Evolutionary conservation across 805 yeast species (phyloP), one percentile per base, ranked within the genome.

Genomic region (Teunomyces panamensis): DNA sequence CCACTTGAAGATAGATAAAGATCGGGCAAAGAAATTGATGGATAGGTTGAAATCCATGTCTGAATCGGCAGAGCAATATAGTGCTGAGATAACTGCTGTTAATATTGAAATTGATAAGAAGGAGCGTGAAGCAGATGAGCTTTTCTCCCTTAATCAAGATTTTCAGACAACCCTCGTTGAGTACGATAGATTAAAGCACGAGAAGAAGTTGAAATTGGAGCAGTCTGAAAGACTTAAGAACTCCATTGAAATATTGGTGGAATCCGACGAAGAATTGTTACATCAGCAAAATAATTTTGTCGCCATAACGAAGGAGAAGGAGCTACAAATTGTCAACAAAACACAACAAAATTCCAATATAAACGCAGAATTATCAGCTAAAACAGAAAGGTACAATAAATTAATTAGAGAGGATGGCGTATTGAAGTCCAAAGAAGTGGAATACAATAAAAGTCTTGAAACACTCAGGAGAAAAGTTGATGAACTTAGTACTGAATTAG

Each of bases 91-190:
- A 3, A 74, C 69, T 1, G 58, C 56, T 1, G 62, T 87, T 9
- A 79, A 81, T 42, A 48, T 54, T 5, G 68, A 81, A 49, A 75
- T 91, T 44, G 74, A 75, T 13, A 61, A 61, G 3, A 71, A 83
- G 1, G 83, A 84, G n/a, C 63, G 64, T 33, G 79, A 84, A 54
- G 56, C 89, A 3, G 84, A 86, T 42, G 60, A 60, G 10, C 68
- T 91, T 10, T 90, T 89, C 65, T 79, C 81, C 43, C 75, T 88
- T 1, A 88, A 89, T 58, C 96, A 89, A 60, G 85, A 86, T 49
- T 91, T 85, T 60, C 96, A 89, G 60, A 75, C 82, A 50, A 80
- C 83, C 0, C 60, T 91, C 16, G 82, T 86, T 27, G 79, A 79
- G 51, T 64, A 83, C 17, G 88, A 85, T 34, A 80, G 79, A 44